A percentile compares a stretch with the other conserved stretches of the same genome.
Conservation (phyloP, 768 basidiomycete genomes). For the Amanita molliuscula region DNA sequence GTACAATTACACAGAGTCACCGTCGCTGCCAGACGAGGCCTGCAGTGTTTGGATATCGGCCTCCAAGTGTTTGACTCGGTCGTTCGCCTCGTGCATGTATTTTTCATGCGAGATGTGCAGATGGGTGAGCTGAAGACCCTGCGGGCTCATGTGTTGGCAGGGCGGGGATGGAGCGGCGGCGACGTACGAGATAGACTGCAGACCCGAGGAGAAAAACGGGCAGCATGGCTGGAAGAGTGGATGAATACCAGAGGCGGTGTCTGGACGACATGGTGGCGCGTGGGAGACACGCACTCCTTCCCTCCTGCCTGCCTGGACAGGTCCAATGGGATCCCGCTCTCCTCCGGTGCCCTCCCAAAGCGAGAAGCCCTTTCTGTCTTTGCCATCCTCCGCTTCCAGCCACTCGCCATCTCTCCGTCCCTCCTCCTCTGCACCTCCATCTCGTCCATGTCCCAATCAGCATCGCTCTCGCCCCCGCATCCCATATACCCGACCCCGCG, state of each 20-base stretch:
- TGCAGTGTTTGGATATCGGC: conserved; percentile 40
- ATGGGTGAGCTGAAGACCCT: conserved; percentile 63
- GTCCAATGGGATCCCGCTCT: conserved; percentile 17
- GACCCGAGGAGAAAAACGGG: conserved; percentile 72
- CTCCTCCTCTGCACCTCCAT: conserved; percentile 16
- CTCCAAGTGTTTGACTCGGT: conserved; percentile 46
- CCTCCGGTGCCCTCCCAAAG: neutral
- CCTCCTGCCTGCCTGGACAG: conserved; percentile 20
- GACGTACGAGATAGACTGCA: conserved; percentile 60
- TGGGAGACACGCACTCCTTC: conserved; percentile 7
- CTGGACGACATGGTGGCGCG: neutral
- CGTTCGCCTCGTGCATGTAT: conserved; percentile 51
- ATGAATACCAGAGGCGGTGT: conserved; percentile 60
- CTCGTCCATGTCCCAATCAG: neutral
- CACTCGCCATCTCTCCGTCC: conserved; percentile 12
- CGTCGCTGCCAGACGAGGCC: no score
- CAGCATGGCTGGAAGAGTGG: conserved; percentile 66
- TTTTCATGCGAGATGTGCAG: conserved; percentile 60
- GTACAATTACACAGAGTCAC: neutral
- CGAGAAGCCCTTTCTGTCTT: neutral
- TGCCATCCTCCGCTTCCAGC: neutral
- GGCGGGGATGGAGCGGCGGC: neutral
- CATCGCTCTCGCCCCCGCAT: neutral
- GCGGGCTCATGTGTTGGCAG: conserved; percentile 4
- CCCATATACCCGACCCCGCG: conserved; percentile 28